phyloP scores from a whole-genome alignment of 2,329 filamentous ascomycete species.

The Cercospora citrullina region DNA sequence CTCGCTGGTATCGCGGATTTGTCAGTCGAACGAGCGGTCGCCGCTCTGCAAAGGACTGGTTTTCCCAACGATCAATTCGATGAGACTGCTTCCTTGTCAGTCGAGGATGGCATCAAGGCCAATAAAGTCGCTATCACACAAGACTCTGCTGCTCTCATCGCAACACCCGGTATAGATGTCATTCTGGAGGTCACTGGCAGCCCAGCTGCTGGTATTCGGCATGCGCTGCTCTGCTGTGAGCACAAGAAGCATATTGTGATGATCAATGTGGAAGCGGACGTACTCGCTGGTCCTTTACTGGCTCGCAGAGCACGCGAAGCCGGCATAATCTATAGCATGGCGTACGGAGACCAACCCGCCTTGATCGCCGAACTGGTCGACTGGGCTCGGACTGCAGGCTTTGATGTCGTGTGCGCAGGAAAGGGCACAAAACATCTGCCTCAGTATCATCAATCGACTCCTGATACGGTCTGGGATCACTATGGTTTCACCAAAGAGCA shows the following conservation, averaged over 20 bases:
- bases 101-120: constrained; percentile 45
- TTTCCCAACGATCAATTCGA: constrained; percentile 46
- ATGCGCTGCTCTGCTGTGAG: constrained; percentile 49
- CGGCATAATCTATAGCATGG: constrained; percentile 52
- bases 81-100: constrained; percentile 36
- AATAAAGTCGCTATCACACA: constrained; percentile 48
- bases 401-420: constrained; percentile 49
- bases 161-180: constrained; percentile 47
- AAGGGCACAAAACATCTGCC: constrained; percentile 52
- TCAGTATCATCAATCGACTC: constrained; percentile 49
- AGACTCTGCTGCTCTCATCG: constrained; percentile 46
- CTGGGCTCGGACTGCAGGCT: constrained; percentile 48
- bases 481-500: constrained; percentile 51
- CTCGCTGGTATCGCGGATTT: constrained; percentile 50
- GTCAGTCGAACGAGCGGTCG: constrained; percentile 44
- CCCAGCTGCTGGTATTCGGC: constrained; percentile 47
- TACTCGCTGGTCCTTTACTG: constrained; percentile 46
- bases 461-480: constrained; percentile 50
- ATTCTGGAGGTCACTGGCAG: constrained; percentile 50
- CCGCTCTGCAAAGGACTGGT: constrained; percentile 45
- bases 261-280: constrained; percentile 52
- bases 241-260: constrained; percentile 53
- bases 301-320: constrained; percentile 47
- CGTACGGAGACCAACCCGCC: constrained; percentile 50
- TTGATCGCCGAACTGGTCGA: constrained; percentile 49